Evolutionary conservation across 768 basidiomycete genomes (phyloP).

Genomic region (Psilocybe tampanensis): DNA sequence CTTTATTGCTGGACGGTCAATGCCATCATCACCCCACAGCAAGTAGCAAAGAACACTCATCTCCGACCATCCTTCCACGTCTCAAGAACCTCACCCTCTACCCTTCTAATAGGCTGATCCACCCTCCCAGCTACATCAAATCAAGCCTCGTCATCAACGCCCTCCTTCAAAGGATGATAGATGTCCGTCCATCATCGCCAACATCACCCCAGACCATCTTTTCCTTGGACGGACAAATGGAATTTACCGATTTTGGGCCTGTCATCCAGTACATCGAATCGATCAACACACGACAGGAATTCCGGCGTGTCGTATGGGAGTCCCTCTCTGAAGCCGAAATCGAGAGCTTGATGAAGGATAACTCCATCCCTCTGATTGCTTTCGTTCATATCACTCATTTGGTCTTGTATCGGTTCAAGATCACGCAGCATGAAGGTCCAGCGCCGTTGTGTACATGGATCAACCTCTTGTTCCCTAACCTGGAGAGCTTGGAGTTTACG

Average conservation of each 20-base stretch:
- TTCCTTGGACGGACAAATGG: conserved; percentile 19
- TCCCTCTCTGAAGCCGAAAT: conserved; percentile 12
- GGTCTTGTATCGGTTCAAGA: conserved; percentile 13
- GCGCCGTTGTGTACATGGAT: conserved; percentile 16
- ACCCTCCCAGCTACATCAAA: conserved; percentile 18
- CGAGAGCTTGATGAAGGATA: neutral
- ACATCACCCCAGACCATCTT: neutral
- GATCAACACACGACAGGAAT: conserved; percentile 6
- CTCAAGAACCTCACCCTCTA: conserved; percentile 18
- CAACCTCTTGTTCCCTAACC: conserved; percentile 17
- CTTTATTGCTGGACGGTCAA: conserved; percentile 10
- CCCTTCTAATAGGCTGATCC: conserved; percentile 16
- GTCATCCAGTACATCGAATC: conserved; percentile 13
- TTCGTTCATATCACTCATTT: conserved; percentile 16
- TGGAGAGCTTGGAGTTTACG: conserved; percentile 16
- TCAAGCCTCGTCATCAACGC: conserved; percentile 16
- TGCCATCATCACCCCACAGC: neutral
- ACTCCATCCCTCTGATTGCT: conserved; percentile 7
- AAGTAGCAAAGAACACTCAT: neutral
- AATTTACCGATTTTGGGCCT: conserved; percentile 19
- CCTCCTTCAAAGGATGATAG: conserved; percentile 6
- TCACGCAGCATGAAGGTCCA: neutral
- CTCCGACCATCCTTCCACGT: neutral
- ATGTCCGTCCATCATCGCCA: neutral
- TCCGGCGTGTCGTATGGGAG: conserved; percentile 14